Percentiles rank a stretch among this genome's conserved stretches.
phyloP scores from a whole-genome alignment of 1,284 basidiomycete species.

The Moesziomyces sp. region DNA sequence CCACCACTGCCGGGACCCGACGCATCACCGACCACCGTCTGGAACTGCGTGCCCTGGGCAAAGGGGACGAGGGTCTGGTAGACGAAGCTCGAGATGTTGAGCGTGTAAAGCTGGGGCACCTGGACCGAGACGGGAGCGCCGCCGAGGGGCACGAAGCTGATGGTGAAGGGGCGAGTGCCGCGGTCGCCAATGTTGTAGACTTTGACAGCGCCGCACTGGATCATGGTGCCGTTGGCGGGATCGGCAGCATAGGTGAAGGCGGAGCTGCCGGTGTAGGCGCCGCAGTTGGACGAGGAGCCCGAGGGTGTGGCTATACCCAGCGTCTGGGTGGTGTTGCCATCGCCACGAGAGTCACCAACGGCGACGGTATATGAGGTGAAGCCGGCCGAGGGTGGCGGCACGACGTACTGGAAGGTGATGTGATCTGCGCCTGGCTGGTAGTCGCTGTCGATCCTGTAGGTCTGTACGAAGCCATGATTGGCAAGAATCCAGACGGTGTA shows the following conservation, averaged over 20 bases:
- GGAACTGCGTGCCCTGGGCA: constrained; percentile 43
- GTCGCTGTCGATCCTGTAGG: constrained; percentile 42
- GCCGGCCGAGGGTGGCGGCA: constrained; percentile 35
- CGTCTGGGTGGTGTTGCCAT: constrained; percentile 46
- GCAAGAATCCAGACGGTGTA: constrained; percentile 53
- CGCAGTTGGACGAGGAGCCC: constrained; percentile 20
- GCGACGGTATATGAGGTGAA: constrained; percentile 43
- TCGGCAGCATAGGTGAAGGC: constrained; percentile 48
- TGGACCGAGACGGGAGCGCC: constrained; percentile 37
- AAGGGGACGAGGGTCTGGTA: constrained; percentile 42
- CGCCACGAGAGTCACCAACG: constrained; percentile 41
- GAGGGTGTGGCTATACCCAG: constrained; percentile 31
- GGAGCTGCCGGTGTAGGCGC: constrained; percentile 36
- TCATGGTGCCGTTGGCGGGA: constrained; percentile 31
- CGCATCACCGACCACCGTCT: constrained; percentile 47
- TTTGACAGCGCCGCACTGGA: constrained; percentile 44
- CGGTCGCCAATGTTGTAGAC: constrained; percentile 52
- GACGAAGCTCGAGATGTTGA: constrained; percentile 46
- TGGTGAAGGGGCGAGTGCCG: constrained; percentile 52
- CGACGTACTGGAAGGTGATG: constrained; percentile 52
- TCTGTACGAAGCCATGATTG: constrained; percentile 41
- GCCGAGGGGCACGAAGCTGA: constrained; percentile 46
- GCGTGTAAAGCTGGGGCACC: constrained; percentile 33
- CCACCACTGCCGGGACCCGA: constrained; percentile 49
- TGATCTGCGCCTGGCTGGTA: constrained; percentile 40